Evolutionary conservation across 2,329 filamentous ascomycete species (phyloP).

Genomic region (Helotiales sp.): DNA sequence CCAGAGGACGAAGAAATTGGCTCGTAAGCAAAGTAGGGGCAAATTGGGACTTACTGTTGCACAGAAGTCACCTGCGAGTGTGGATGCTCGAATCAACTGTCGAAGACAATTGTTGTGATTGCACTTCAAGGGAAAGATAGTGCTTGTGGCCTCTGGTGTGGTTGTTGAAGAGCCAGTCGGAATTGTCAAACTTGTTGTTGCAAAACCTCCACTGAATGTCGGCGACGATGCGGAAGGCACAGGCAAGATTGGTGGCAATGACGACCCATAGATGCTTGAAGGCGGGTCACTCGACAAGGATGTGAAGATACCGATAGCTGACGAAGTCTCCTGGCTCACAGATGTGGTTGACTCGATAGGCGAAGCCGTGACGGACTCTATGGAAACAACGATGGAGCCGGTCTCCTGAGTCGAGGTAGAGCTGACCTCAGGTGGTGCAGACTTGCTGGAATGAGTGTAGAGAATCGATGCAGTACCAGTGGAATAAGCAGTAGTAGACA

Average conservation of each 20-base stretch:
- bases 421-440: background rate
- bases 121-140: constrained; percentile 17
- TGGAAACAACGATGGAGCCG: background rate
- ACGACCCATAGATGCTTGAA: background rate
- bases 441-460: background rate
- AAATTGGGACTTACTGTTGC: too few species aligned
- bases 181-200: background rate
- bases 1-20: too few species aligned
- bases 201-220: background rate
- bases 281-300: background rate
- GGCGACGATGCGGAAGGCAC: background rate
- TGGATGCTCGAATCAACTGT: constrained; percentile 23
- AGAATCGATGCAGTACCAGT: background rate
- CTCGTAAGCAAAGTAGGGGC: too few species aligned
- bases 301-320: constrained; percentile 11
- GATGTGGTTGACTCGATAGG: background rate
- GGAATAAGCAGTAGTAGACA: background rate
- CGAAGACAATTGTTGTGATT: constrained; percentile 30
- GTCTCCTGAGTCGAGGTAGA: background rate
- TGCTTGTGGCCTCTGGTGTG: constrained; percentile 1
- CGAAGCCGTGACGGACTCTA: background rate
- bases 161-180: constrained; percentile 1
- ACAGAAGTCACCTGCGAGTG: constrained; percentile 23
- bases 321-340: background rate
- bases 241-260: background rate